A percentile compares a stretch with the other conserved stretches of the same genome.
Conservation (phyloP, 2,329 filamentous ascomycete species). For the Corynespora cassiicola region DNA sequence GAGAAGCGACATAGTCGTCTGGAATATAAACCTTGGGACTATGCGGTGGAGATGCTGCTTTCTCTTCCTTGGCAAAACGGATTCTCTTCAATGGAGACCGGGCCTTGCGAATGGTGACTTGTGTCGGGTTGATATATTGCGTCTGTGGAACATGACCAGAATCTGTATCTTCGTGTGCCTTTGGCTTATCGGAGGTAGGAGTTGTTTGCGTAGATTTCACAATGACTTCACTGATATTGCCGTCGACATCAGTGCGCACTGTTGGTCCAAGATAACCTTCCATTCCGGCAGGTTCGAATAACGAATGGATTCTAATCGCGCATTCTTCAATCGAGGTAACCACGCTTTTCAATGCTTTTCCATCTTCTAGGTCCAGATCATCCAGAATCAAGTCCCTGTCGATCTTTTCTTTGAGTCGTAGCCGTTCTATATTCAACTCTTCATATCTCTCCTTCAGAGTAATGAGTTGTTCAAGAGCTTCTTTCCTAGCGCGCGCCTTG, state of each 20-base stretch:
- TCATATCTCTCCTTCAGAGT: slow-evolving; percentile 25
- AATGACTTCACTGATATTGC: slow-evolving; percentile 23
- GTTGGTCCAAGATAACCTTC: slow-evolving; percentile 18
- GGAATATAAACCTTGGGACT: slow-evolving; percentile 10
- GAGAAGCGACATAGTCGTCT: neutral
- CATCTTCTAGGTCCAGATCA: slow-evolving; percentile 33
- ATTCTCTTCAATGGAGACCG: slow-evolving; percentile 36
- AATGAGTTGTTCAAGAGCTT: slow-evolving; percentile 37
- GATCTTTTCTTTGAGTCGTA: slow-evolving; percentile 34
- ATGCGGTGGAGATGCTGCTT: slow-evolving; percentile 19
- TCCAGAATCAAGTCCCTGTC: no score
- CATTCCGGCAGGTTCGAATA: slow-evolving; percentile 33
- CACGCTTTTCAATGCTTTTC: slow-evolving; percentile 29
- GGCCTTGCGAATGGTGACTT: slow-evolving; percentile 29
- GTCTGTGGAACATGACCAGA: slow-evolving; percentile 36
- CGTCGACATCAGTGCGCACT: slow-evolving; percentile 13
- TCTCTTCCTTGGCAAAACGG: slow-evolving; percentile 28
- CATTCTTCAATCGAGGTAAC: slow-evolving; percentile 34
- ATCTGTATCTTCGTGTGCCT: slow-evolving; percentile 9
- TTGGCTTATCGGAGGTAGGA: slow-evolving; percentile 21
- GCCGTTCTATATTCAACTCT: slow-evolving; percentile 21
- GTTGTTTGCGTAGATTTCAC: slow-evolving; percentile 40
- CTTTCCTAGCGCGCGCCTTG: slow-evolving; percentile 31
- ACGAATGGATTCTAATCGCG: slow-evolving; percentile 34
- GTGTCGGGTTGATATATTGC: slow-evolving; percentile 41